These are phyloP conservation scores for Ananas comosus DNA, from an alignment of 176 grass and related monocot genomes.

Conservation along the genomic window DNA sequence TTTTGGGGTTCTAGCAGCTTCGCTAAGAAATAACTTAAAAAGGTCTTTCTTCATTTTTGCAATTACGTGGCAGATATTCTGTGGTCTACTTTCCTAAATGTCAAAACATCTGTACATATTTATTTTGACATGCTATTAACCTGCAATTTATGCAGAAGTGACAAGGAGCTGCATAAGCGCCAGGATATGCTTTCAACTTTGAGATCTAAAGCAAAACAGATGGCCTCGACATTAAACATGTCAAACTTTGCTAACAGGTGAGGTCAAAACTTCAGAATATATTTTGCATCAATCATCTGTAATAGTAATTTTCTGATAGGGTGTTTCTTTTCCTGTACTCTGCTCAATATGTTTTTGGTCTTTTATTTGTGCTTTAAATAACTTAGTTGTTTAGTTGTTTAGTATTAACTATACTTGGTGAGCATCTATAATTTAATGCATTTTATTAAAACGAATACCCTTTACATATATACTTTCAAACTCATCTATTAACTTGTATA, in stretches of 20 bases:
- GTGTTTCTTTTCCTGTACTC: background rate
- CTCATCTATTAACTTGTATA: no score
- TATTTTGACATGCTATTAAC: background rate
- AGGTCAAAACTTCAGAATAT: constrained; percentile 4
- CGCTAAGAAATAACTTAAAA: no score
- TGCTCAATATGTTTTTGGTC: background rate
- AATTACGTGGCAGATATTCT: no score
- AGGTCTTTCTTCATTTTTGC: no score
- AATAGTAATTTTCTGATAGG: background rate
- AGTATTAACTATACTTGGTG: background rate
- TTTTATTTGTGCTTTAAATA: background rate
- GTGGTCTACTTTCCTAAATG: background rate
- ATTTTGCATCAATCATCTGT: background rate
- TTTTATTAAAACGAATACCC: no score
- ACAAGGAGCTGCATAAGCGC: constrained; percentile 84
- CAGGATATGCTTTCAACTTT: constrained; percentile 71
- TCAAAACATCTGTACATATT: background rate
- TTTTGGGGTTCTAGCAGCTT: no score
- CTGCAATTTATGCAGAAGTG: constrained; percentile 41
- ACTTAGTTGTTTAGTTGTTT: background rate
- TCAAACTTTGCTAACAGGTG: constrained; percentile 89
- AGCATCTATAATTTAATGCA: background rate
- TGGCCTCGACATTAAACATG: constrained; percentile 71
- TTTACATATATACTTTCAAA: no score
- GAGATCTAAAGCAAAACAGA: constrained; percentile 82